Conservation (phyloP, 164 flowering plant species). For the Tinospora cordifolia region DNA sequence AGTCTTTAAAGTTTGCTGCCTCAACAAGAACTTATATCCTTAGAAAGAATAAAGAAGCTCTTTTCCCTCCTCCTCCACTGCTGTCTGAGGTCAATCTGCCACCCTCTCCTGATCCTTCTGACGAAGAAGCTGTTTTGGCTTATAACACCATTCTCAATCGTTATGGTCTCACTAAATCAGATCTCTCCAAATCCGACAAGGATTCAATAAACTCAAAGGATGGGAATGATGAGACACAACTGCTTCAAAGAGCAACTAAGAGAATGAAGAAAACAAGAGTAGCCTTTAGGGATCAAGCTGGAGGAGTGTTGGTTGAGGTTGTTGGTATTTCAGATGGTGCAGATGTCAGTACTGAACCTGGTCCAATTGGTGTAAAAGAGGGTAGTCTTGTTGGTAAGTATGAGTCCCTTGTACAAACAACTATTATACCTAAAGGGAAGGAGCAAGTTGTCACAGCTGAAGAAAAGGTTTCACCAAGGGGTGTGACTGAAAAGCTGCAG, state of each 20-base stretch:
- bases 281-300: conserved; percentile 79
- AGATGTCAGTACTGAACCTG: conserved; percentile 93
- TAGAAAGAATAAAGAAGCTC: conserved; percentile 76
- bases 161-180: conserved; percentile 47
- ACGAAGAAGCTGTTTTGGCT: conserved; percentile 86
- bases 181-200: conserved; percentile 18
- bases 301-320: conserved; percentile 82
- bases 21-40: conserved; percentile 79
- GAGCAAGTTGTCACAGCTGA: conserved; percentile 40
- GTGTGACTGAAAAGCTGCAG: conserved; percentile 75
- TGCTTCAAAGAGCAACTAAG: conserved; percentile 49
- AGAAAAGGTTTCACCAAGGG: conserved; percentile 35
- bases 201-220: conserved; percentile 17
- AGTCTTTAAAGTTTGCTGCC: conserved; percentile 91
- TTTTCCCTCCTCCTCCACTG: conserved; percentile 63
- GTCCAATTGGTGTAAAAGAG: conserved; percentile 92
- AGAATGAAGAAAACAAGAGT: conserved; percentile 57
- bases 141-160: conserved; percentile 82
- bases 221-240: conserved; percentile 19
- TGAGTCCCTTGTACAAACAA: conserved; percentile 79
- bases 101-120: conserved; percentile 85
- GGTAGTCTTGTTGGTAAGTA: conserved; percentile 99
- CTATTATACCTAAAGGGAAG: conserved; percentile 86
- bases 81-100: conserved; percentile 62
- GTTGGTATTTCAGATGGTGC: conserved; percentile 93